phyloP scores from a whole-genome alignment of 768 basidiomycete genomes.

The Mycena crocata region DNA sequence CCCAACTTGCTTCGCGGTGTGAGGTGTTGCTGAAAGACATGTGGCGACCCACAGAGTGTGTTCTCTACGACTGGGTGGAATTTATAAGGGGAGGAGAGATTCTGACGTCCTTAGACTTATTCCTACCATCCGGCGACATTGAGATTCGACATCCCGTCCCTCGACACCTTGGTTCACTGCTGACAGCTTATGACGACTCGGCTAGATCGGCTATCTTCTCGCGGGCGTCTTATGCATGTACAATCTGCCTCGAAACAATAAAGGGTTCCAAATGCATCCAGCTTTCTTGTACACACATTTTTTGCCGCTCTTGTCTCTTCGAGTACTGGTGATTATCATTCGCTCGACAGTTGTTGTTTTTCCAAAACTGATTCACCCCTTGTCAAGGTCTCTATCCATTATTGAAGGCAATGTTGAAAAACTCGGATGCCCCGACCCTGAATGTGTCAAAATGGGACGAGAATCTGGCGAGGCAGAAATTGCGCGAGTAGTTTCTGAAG shows the following conservation, averaged over 20 bases:
- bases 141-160: slow-evolving; percentile 67
- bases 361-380: too few species aligned
- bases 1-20: slow-evolving; percentile 45
- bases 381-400: slow-evolving; percentile 81
- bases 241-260: slow-evolving; percentile 78
- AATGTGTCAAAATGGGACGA: slow-evolving; percentile 74
- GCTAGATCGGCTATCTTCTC: slow-evolving; percentile 67
- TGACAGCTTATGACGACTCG: slow-evolving; percentile 61
- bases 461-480: slow-evolving; percentile 81
- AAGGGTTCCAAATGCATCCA: slow-evolving; percentile 83
- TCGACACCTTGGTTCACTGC: slow-evolving; percentile 57
- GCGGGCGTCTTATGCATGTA: slow-evolving; percentile 73
- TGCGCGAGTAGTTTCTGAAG: slow-evolving; percentile 72
- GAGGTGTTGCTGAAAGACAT: slow-evolving; percentile 55
- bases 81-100: slow-evolving; percentile 77
- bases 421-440: slow-evolving; percentile 85
- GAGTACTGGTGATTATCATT: slow-evolving; percentile 94
- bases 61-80: slow-evolving; percentile 80
- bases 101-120: slow-evolving; percentile 57
- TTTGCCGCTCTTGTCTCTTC: slow-evolving; percentile 83
- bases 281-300: slow-evolving; percentile 80
- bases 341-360: too few species aligned
- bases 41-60: slow-evolving; percentile 72
- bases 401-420: slow-evolving; percentile 79
- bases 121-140: slow-evolving; percentile 42